Evolutionary conservation across 2,329 filamentous ascomycete species (phyloP), one percentile per base, ranked within the genome.

Genomic region (Paraconiothyrium brasiliense): DNA sequence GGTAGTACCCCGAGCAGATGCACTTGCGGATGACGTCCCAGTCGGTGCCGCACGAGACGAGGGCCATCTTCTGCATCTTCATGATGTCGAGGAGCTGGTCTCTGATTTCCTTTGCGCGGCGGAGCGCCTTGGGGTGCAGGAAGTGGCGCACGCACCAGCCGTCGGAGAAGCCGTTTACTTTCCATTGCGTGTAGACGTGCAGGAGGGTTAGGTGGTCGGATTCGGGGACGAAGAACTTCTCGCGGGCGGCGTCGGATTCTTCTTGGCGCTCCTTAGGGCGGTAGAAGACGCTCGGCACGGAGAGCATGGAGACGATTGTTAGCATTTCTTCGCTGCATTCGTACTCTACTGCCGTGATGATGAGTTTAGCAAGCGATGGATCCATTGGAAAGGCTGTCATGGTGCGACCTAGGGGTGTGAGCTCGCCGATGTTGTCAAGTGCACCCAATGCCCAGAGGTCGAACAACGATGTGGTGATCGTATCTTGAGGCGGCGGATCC

Each of bases 351-450:
- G 93, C 90, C 49, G 92, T 97, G 75, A 99, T 97, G 58, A 99
- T 86, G 13, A 99, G 88, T 79, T 99, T 99, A 8, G 94, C 93
- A 10, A 99, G 84, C 0, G 94, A 94, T 0, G 95, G 95, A 67
- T 99, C 95, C 94, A 99, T 99, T 0, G 95, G 95, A 72, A 98
- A 99, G 1, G 92, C 91, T 30, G 95, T 97, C 95, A 99, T 99
- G 69, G 92, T 94, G 48, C 87, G 88, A 34, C 95, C 95, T 1
- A 99, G 86, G 0, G 88, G 84, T 0, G 95, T 99, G 30, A 99
- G 85, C 67, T 97, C 93, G 39, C 95, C 96, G 16, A 98, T 86
- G 70, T 99, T 97, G 76, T 97, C 93, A 13, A 99, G 81, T 0
- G 95, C 94, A 1, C 95, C 95, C 0, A 99, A 84, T 0, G 95